These are phyloP conservation scores for Buxus sempervirens DNA, from an alignment of 164 flowering plant species.

Conservation along the genomic window DNA sequence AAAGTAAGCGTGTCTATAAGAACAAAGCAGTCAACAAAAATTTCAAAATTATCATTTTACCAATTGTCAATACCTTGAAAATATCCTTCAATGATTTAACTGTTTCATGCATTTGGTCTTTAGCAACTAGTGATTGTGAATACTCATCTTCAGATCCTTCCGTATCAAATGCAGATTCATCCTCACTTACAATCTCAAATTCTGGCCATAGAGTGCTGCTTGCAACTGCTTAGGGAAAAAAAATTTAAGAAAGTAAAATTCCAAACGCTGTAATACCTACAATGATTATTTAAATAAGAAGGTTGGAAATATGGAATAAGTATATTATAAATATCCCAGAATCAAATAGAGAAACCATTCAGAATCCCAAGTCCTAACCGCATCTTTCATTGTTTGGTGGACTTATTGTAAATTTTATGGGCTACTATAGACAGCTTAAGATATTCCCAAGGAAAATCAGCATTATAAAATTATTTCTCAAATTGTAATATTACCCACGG, in stretches of 20 bases:
- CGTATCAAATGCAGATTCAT: conserved; percentile 48
- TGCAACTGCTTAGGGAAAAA: conserved; percentile 37
- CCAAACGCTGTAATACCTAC: background rate
- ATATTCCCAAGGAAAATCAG: no score
- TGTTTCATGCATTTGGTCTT: conserved; percentile 33
- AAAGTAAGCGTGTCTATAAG: background rate
- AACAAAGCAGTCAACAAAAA: background rate
- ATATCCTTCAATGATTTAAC: conserved; percentile 32
- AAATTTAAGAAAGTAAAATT: background rate
- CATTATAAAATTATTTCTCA: no score
- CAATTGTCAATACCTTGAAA: conserved; percentile 46
- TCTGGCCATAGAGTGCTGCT: conserved; percentile 74
- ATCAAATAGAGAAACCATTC: no score
- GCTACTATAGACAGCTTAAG: no score
- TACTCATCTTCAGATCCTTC: conserved; percentile 30
- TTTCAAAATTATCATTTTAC: background rate
- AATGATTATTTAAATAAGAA: no score
- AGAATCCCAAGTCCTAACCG: no score
- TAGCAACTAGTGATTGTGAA: conserved; percentile 34
- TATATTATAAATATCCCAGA: no score
- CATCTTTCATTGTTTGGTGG: no score
- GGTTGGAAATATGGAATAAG: no score
- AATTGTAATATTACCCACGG: background rate
- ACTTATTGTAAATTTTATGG: no score
- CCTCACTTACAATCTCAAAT: conserved; percentile 60